These are phyloP conservation scores for Salix viminalis DNA, from an alignment of 345 rosid species.

Conservation along the genomic window DNA sequence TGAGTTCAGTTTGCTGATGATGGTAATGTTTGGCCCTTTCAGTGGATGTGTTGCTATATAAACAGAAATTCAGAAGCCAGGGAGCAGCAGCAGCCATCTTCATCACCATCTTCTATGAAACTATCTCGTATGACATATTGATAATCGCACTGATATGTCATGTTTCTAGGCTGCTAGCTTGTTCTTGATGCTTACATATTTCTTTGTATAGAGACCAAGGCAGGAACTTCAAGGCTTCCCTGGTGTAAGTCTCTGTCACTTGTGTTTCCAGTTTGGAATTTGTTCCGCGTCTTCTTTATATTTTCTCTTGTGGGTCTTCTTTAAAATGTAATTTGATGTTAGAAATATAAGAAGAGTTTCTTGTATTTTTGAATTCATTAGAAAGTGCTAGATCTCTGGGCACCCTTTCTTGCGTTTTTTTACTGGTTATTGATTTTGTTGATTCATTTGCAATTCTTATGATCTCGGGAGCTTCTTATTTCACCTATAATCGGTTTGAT, in stretches of 20 bases:
- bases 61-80: constrained; percentile 9
- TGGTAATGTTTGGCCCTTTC: background rate
- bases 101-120: background rate
- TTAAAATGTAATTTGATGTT: constrained; percentile 5
- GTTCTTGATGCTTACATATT: background rate
- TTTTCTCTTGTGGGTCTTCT: constrained; percentile 7
- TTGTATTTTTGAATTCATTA: background rate
- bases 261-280: background rate
- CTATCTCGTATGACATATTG: background rate
- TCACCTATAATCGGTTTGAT: background rate
- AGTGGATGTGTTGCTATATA: constrained; percentile 13
- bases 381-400: constrained; percentile 22
- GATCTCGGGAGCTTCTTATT: background rate
- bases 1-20: constrained; percentile 22
- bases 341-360: background rate
- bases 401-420: constrained; percentile 1
- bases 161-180: background rate
- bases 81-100: constrained; percentile 9
- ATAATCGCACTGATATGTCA: background rate
- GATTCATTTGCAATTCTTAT: background rate
- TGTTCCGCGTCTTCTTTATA: background rate
- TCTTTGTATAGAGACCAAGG: background rate
- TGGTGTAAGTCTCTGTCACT: constrained; percentile 25
- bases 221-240: background rate
- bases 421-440: background rate